Conservation (phyloP, 2,329 filamentous ascomycete genomes). For the Cladobotryum mycophilum region DNA sequence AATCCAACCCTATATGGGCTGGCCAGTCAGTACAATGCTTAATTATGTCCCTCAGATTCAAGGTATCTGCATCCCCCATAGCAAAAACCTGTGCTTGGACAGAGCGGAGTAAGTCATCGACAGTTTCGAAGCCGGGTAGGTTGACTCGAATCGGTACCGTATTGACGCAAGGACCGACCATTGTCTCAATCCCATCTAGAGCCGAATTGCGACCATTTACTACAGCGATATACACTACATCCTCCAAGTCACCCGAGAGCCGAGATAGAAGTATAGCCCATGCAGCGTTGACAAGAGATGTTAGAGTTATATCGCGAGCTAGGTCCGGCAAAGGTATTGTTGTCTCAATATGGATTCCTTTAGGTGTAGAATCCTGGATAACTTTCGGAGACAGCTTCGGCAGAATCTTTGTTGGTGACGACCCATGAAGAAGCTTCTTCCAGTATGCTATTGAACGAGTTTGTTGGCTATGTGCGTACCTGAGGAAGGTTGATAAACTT, state of each 20-base stretch:
- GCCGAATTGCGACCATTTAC: conserved; percentile 33
- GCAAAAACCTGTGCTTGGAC: conserved; percentile 14
- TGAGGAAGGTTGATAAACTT: conserved; percentile 19
- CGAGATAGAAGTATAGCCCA: conserved; percentile 34
- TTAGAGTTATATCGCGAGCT: conserved; percentile 12
- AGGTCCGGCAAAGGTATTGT: not conserved
- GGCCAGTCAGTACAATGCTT: conserved; percentile 16
- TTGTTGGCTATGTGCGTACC: not conserved
- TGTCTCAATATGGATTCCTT: not conserved
- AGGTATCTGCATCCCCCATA: conserved; percentile 13
- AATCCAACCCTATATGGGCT: conserved; percentile 4
- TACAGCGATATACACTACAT: conserved; percentile 35
- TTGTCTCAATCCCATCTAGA: conserved; percentile 25
- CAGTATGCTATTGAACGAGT: conserved; percentile 30
- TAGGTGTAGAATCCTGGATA: not conserved
- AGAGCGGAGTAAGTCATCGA: conserved; percentile 1
- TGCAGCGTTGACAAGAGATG: conserved; percentile 34
- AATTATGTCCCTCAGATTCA: conserved; percentile 13
- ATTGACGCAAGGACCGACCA: conserved; percentile 36
- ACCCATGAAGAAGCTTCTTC: conserved; percentile 34
- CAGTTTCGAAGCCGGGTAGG: conserved; percentile 15
- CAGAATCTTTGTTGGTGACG: conserved; percentile 20
- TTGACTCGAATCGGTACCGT: conserved; percentile 34
- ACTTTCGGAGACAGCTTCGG: not conserved
- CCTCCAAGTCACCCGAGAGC: conserved; percentile 29